These are phyloP conservation scores for Claviceps purpurea DNA, from an alignment of 2,329 filamentous ascomycete genomes.

Conservation along the genomic window DNA sequence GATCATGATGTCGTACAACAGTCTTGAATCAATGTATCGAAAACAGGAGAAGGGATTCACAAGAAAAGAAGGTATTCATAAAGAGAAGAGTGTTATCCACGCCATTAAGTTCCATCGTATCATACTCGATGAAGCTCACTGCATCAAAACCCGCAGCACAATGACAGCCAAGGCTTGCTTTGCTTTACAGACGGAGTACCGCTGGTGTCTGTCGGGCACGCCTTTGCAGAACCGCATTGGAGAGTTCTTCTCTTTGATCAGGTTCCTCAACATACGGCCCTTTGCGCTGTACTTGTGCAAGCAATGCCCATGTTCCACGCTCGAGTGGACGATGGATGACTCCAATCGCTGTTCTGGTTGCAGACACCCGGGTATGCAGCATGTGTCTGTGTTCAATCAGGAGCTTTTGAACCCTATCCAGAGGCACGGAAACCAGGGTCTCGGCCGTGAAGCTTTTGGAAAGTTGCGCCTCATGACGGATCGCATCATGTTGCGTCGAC, in stretches of 20 bases:
- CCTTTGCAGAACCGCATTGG: conserved; percentile 95
- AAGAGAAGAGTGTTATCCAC: conserved; percentile 70
- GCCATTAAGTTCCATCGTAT: conserved; percentile 77
- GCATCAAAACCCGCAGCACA: conserved; percentile 80
- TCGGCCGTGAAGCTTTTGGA: conserved; percentile 56
- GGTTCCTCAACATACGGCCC: conserved; percentile 77
- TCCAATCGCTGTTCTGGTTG: conserved; percentile 60
- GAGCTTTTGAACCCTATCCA: conserved; percentile 80
- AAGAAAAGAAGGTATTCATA: conserved; percentile 66
- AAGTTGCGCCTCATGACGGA: conserved; percentile 84
- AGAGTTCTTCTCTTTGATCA: conserved; percentile 87
- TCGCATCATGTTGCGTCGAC: conserved; percentile 86
- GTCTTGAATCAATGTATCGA: conserved; percentile 79
- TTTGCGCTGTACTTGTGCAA: conserved; percentile 95
- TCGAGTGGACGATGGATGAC: conserved; percentile 73
- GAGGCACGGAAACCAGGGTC: conserved; percentile 43
- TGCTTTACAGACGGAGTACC: conserved; percentile 72
- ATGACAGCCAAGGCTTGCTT: conserved; percentile 94
- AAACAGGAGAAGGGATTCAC: conserved; percentile 87
- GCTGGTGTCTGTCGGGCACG: conserved; percentile 92
- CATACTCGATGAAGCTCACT: conserved; percentile 90
- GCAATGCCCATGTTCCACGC: conserved; percentile 61
- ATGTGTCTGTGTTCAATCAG: conserved; percentile 67
- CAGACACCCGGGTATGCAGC: conserved; percentile 27
- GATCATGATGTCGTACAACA: conserved; percentile 93